Conservation (phyloP, 345 rosid species). For the Tarenaya hassleriana region DNA sequence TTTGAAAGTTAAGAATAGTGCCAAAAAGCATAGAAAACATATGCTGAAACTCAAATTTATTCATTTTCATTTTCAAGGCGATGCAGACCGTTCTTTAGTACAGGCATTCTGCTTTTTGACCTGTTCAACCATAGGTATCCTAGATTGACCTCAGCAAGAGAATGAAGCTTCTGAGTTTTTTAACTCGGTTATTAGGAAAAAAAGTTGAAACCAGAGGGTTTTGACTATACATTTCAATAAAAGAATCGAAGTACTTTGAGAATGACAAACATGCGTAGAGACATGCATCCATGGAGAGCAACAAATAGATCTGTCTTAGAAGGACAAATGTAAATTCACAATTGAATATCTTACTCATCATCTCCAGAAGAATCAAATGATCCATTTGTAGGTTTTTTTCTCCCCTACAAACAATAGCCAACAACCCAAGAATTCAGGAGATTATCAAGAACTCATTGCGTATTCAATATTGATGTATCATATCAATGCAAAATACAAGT, state of each 20-base stretch:
- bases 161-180: neutral
- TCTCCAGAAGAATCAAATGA: conserved; percentile 90
- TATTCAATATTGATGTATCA: neutral
- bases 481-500: neutral
- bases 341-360: conserved; percentile 74
- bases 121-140: conserved; percentile 5
- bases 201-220: no score
- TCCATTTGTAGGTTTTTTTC: conserved; percentile 68
- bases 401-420: conserved; percentile 26
- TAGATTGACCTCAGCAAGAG: neutral
- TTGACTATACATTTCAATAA: no score
- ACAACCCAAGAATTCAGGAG: conserved; percentile 8
- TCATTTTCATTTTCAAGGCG: conserved; percentile 4
- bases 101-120: neutral
- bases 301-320: neutral
- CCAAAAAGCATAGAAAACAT: no score
- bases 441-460: neutral
- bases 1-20: neutral
- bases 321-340: conserved; percentile 9
- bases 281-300: neutral
- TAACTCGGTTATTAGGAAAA: no score
- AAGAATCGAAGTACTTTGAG: no score
- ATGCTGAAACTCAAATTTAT: neutral
- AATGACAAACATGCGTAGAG: no score
- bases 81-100: conserved; percentile 10